Evolutionary conservation across 768 basidiomycete genomes (phyloP).

Genomic region (Leccinum subtestaceum): DNA sequence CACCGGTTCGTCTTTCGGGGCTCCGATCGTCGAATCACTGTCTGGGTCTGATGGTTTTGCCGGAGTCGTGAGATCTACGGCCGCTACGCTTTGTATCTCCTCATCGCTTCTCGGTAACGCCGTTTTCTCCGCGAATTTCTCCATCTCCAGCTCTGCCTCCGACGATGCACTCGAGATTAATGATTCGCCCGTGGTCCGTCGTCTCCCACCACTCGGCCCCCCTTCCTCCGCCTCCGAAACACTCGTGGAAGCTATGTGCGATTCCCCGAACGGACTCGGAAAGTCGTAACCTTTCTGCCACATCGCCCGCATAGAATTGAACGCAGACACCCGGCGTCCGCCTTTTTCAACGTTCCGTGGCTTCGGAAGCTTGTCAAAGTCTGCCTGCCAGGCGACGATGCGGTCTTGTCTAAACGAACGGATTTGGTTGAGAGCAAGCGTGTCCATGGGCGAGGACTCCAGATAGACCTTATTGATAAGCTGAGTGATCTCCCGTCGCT

Average conservation of each 20-base stretch:
- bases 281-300: constrained; percentile 65
- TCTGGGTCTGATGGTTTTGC: constrained; percentile 59
- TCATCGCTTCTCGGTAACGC: constrained; percentile 16
- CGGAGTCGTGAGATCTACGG: constrained; percentile 10
- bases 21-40: constrained; percentile 84
- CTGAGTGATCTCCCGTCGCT: constrained; percentile 67
- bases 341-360: constrained; percentile 55
- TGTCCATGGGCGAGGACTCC: constrained; percentile 78
- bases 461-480: constrained; percentile 79
- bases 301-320: constrained; percentile 68
- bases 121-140: constrained; percentile 21
- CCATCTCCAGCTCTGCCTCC: constrained; percentile 52
- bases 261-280: constrained; percentile 50
- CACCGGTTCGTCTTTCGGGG: constrained; percentile 32
- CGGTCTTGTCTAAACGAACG: constrained; percentile 87
- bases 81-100: constrained; percentile 11
- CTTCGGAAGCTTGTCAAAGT: constrained; percentile 83
- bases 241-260: constrained; percentile 57
- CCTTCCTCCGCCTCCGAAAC: constrained; percentile 76
- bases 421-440: constrained; percentile 82
- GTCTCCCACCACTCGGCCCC: constrained; percentile 31
- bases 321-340: constrained; percentile 57
- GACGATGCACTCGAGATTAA: constrained; percentile 71
- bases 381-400: constrained; percentile 95
- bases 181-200: constrained; percentile 53